Conservation (phyloP, 331 rosid species). For the Rosa hybrid region DNA sequence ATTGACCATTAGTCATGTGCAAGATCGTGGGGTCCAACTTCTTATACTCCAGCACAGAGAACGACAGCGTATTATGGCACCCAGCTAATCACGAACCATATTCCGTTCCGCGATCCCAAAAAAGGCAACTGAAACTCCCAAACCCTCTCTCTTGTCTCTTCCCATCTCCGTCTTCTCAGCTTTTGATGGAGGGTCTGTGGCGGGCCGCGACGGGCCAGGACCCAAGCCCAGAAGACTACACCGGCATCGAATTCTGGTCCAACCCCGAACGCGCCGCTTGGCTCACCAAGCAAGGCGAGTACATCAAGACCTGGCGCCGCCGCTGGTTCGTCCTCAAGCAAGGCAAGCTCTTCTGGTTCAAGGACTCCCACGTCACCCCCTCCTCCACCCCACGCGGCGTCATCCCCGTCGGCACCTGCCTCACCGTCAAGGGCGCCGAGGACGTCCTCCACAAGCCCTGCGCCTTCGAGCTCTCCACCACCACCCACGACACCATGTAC, state of each 20-base stretch:
- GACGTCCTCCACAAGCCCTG: slow-evolving; percentile 63
- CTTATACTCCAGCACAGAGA: neutral
- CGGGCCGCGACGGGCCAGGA: slow-evolving; percentile 63
- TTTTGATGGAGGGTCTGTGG: slow-evolving; percentile 63
- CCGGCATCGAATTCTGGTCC: slow-evolving; percentile 68
- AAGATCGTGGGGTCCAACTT: neutral
- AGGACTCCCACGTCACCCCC: slow-evolving; percentile 55
- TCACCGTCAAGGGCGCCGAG: slow-evolving; percentile 82
- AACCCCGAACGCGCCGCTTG: slow-evolving; percentile 74
- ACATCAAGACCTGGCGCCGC: slow-evolving; percentile 86
- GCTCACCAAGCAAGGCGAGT: slow-evolving; percentile 83
- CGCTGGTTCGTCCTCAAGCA: slow-evolving; percentile 87
- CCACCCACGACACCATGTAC: slow-evolving; percentile 63
- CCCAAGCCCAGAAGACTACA: slow-evolving; percentile 50
- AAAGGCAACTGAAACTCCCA: neutral
- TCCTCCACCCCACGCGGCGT: slow-evolving; percentile 69
- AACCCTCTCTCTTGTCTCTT: neutral
- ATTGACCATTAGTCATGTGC: neutral
- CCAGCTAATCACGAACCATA: neutral
- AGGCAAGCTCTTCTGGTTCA: slow-evolving; percentile 86
- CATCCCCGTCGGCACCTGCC: slow-evolving; percentile 55
- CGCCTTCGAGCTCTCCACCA: slow-evolving; percentile 69
- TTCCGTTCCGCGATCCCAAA: neutral
- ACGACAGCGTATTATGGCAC: neutral
- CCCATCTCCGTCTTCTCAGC: neutral